Base-by-base conservation (phyloP, 257 asterid genomes). In the Rhazya stricta region DNA sequence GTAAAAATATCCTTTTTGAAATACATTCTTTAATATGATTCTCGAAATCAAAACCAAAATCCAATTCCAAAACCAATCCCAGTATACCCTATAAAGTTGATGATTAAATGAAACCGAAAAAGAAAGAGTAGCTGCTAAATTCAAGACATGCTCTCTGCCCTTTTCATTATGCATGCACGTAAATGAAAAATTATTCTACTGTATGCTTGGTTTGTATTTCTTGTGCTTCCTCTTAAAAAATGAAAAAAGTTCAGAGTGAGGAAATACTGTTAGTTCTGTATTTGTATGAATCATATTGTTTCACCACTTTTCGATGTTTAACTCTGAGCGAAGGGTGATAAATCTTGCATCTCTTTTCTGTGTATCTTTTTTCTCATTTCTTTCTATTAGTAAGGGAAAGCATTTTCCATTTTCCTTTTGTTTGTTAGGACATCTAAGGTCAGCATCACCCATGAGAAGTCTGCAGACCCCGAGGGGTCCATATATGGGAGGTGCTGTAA, bases 401-500 rank as follows among this genome's bases (percentile, higher is more conserved):
- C 48, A 56, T 23, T 48, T 34, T 2, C 1, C 41, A n/a, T 19
- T 5, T 71, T 58, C n/a, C 36, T 67, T 37, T 51, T 32, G 73
- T 37, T 72, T 72, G 21, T 32, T 48, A 81, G 84, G 84, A 15
- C 58, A 41, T 15, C 32, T 61, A 37, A 74, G 76, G 39, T 65
- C 79, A 48, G 43, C 73, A 50, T n/a, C 61, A n/a, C 79, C 79
- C 19, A 7, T 63, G 54, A 63, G 80, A 46, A 69, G 81, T 34
- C 18, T 74, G 25, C 84, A 51, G 25, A 65, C 62, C 5, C 78
- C 81, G 0, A 50, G 81, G 56, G 71, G 78, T 12, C 66, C 77
- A n/a, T 74, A 81, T 60, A 45, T 69, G 16, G 79, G 77, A 61
- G 71, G 70, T 75, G 58, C 79, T 39, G 9, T 60, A 2, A 77